Evolutionary conservation across 768 basidiomycete genomes (phyloP), one percentile per base, ranked within the genome.

Genomic region (Coprinellus micaceus): DNA sequence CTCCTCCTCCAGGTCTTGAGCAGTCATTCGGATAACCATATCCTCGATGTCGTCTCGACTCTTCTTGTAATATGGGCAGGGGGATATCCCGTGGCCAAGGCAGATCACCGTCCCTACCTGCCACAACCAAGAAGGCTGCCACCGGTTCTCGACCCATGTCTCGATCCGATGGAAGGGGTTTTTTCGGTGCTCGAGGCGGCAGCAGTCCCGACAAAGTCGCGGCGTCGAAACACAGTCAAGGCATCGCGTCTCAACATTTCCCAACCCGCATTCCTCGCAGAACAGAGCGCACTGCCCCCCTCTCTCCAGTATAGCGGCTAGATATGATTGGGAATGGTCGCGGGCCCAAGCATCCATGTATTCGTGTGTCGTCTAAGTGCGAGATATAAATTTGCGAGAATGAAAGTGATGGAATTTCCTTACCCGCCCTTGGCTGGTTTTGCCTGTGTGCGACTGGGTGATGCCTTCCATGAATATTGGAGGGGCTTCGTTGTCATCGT

Each of bases 101-200:
- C 63, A 59, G 12, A 65, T 49, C 1, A 61, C 58, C 3, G 62
- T 30, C 0, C 67, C 67, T 1, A 63, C 37, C 21, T 66, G 44
- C 50, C 58, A 60, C 1, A 69, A 56, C 1, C 53, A 56, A 3
- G 29, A 60, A 1, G 33, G 28, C 5, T 54, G n/a, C 25, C 61
- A 68, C 30, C 33, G 60, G 0, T 40, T 44, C 1, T 63, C 64
- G 37, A 62, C 65, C 66, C 66, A 66, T 10, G 36, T 19, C 46
- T 66, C 37, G 2, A 68, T 26, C 5, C 60, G 57, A 52, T 68
- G 67, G n/a, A 64, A 56, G n/a, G 57, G 58, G 40, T 9, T 43
- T 17, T 10, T 5, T 17, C 40, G 6, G 19, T 43, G 40, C n/a
- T 9, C 7, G 6, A 17, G 6, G 6, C 40, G 40, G n/a, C 15